These are phyloP conservation scores for Tilletia indica DNA, from an alignment of 1,284 basidiomycete genomes.

Conservation along the genomic window DNA sequence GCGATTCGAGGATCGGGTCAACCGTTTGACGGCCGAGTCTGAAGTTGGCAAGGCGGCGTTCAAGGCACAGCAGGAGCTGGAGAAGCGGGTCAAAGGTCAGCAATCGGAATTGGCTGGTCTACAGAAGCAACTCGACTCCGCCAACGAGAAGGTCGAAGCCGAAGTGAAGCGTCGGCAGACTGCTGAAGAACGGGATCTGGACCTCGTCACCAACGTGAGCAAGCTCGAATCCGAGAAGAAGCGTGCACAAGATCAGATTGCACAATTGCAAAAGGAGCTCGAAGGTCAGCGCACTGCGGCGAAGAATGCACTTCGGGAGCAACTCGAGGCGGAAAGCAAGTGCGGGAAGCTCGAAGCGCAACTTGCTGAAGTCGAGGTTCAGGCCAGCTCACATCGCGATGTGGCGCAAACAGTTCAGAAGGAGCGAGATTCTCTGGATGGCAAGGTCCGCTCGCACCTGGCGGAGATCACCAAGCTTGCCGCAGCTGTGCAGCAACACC, in stretches of 20 bases:
- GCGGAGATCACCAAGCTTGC: not conserved
- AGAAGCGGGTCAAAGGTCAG: constrained; percentile 8
- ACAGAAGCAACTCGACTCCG: not conserved
- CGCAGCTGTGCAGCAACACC: not conserved
- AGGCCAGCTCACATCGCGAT: not conserved
- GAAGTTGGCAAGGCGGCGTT: not conserved
- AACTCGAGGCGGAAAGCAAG: not conserved
- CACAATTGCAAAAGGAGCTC: not conserved
- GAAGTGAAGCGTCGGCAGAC: not conserved
- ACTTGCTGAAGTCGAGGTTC: not conserved
- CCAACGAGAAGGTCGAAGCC: not conserved
- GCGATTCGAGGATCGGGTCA: not conserved
- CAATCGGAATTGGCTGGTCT: not conserved
- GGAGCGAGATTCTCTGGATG: not conserved
- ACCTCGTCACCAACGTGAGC: not conserved
- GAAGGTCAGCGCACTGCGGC: no score
- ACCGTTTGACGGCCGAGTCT: constrained; percentile 5
- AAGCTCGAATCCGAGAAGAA: not conserved
- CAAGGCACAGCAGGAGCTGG: constrained; percentile 4
- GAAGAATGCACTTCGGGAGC: not conserved
- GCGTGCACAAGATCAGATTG: not conserved
- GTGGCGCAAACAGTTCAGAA: not conserved
- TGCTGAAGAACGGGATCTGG: not conserved
- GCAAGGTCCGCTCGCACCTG: not conserved
- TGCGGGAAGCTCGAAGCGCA: not conserved